These are phyloP conservation scores for Tetragonia tetragonoides DNA, from an alignment of 148 eudicot species.

Conservation along the genomic window DNA sequence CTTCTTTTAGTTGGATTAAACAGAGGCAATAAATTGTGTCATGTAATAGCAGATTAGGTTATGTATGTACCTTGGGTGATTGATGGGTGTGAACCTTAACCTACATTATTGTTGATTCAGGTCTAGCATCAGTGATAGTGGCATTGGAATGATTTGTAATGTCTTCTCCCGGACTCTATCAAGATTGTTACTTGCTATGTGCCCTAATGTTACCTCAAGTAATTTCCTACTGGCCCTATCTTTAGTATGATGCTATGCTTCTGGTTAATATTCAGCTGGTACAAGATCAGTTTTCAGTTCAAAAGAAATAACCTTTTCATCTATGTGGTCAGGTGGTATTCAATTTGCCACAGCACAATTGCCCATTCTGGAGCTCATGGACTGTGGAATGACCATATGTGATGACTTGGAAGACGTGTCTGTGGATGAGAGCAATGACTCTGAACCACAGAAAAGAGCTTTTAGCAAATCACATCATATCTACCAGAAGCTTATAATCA, in stretches of 20 bases:
- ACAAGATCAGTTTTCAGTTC: neutral
- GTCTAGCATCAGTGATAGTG: conserved; percentile 91
- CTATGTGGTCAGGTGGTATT: conserved; percentile 67
- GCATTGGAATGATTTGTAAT: conserved; percentile 91
- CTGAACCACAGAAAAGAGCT: conserved; percentile 41
- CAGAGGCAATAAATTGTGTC: neutral
- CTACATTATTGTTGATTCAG: conserved; percentile 34
- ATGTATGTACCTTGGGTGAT: neutral
- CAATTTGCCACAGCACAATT: conserved; percentile 97
- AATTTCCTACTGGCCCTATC: conserved; percentile 25
- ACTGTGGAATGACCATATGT: conserved; percentile 90
- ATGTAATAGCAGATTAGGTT: conserved; percentile 2
- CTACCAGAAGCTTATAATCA: conserved; percentile 83
- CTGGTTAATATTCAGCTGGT: neutral
- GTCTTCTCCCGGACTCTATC: conserved; percentile 73
- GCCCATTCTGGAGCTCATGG: conserved; percentile 89
- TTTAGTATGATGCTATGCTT: neutral
- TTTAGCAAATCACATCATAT: conserved; percentile 53
- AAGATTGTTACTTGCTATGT: conserved; percentile 75
- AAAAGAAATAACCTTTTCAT: neutral
- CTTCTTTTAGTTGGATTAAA: neutral
- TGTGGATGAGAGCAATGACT: conserved; percentile 31
- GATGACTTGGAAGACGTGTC: conserved; percentile 34
- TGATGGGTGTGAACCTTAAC: neutral
- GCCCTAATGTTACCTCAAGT: conserved; percentile 93